These are phyloP conservation scores for Plectosphaerella plurivora DNA, from an alignment of 2,329 filamentous ascomycete genomes.

Conservation along the genomic window DNA sequence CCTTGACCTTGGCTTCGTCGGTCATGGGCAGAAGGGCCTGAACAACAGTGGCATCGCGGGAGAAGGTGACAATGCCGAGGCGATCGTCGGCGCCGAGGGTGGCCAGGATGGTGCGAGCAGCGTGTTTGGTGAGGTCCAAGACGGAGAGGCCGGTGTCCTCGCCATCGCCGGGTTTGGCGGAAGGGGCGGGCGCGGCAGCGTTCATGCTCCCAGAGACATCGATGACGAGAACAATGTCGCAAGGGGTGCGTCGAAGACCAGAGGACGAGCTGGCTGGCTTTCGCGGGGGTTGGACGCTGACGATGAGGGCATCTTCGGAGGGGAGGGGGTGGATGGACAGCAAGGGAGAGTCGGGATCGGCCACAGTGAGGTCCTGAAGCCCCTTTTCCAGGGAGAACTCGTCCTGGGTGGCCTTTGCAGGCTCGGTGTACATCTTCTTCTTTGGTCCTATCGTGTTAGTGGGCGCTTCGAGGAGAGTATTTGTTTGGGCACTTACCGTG, in stretches of 20 bases:
- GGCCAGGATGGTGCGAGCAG: conserved; percentile 52
- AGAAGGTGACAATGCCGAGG: conserved; percentile 54
- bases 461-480: no score
- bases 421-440: no score
- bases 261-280: conserved; percentile 34
- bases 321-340: conserved; percentile 33
- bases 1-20: conserved; percentile 34
- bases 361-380: conserved; percentile 1
- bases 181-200: conserved; percentile 38
- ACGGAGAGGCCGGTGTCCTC: conserved; percentile 49
- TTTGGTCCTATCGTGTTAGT: no score
- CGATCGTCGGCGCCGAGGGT: conserved; percentile 50
- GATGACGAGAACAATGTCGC: conserved; percentile 58
- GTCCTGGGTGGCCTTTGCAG: no score
- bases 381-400: no score
- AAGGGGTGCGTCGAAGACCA: conserved; percentile 36
- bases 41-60: conserved; percentile 32
- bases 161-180: conserved; percentile 22
- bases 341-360: neutral
- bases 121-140: conserved; percentile 57
- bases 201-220: conserved; percentile 58
- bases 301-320: conserved; percentile 32
- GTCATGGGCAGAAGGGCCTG: conserved; percentile 45
- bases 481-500: no score
- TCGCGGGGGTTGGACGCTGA: conserved; percentile 28